phyloP scores from a whole-genome alignment of 2,329 filamentous ascomycete genomes.

The Aspergillus aculeatinus region DNA sequence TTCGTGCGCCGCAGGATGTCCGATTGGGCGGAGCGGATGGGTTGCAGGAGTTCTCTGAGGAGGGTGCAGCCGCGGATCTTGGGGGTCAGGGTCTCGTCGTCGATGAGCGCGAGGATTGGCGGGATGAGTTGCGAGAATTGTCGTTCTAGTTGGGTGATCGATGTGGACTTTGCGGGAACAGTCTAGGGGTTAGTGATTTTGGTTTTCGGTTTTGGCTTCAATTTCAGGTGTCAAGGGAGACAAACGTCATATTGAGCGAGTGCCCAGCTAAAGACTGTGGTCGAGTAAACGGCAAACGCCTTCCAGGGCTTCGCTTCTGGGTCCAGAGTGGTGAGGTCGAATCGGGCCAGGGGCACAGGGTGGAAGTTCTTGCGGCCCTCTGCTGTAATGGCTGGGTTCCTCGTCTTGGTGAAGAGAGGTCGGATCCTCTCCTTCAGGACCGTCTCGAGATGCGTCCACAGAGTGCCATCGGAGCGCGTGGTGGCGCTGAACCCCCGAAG shows the following conservation, averaged over 20 bases:
- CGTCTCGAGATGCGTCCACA: slow-evolving; percentile 21
- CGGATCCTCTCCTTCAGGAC: slow-evolving; percentile 33
- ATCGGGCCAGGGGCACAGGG: slow-evolving; percentile 36
- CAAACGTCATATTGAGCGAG: slow-evolving; percentile 38
- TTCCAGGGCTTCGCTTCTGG: slow-evolving; percentile 43
- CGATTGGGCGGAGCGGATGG: slow-evolving; percentile 36
- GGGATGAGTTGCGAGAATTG: slow-evolving; percentile 48
- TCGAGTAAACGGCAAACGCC: slow-evolving; percentile 34
- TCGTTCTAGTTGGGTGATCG: slow-evolving; percentile 35
- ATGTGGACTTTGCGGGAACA: slow-evolving; percentile 21
- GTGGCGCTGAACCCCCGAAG: slow-evolving; percentile 13
- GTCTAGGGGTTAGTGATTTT: slow-evolving; percentile 9
- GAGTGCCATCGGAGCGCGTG: not conserved
- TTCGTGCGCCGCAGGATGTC: slow-evolving; percentile 45
- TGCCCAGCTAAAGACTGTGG: slow-evolving; percentile 38
- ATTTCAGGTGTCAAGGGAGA: not conserved
- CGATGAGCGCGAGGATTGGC: slow-evolving; percentile 44
- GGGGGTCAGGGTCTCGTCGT: slow-evolving; percentile 36
- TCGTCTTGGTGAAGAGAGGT: slow-evolving; percentile 43
- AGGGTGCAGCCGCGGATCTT: slow-evolving; percentile 42
- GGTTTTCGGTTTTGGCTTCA: not conserved
- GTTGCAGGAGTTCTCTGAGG: slow-evolving; percentile 34
- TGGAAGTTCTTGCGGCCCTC: slow-evolving; percentile 47
- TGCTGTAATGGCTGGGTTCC: slow-evolving; percentile 43
- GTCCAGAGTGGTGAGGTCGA: slow-evolving; percentile 38